phyloP scores from a whole-genome alignment of 1,284 basidiomycete genomes.

The Bondarzewia mesenterica region DNA sequence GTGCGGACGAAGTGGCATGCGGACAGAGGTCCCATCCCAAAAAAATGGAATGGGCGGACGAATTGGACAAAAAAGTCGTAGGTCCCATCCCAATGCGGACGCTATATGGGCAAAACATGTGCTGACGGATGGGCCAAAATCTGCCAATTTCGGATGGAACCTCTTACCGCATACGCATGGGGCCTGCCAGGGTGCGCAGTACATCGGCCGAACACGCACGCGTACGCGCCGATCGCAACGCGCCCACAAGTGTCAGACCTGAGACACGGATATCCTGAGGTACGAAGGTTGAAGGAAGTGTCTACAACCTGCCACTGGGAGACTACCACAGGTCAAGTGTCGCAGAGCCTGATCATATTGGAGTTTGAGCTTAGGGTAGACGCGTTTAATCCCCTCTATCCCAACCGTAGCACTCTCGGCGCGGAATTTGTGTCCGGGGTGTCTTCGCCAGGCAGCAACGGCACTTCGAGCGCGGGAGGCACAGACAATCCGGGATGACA shows the following conservation, averaged over 20 bases:
- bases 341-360: slow-evolving; percentile 47
- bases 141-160: too few relatives aligned
- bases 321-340: slow-evolving; percentile 2
- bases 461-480: too few relatives aligned
- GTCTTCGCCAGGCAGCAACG: neutral
- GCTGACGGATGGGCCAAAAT: too few relatives aligned
- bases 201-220: slow-evolving; percentile 44
- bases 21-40: too few relatives aligned
- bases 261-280: neutral
- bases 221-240: neutral
- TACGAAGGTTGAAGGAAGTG: neutral
- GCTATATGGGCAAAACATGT: too few relatives aligned
- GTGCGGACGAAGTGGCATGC: too few relatives aligned
- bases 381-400: slow-evolving; percentile 66
- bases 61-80: too few relatives aligned
- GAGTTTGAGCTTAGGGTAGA: slow-evolving; percentile 84
- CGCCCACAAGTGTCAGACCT: neutral
- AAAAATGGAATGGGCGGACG: too few relatives aligned
- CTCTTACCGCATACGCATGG: too few relatives aligned
- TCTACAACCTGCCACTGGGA: neutral
- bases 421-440: neutral
- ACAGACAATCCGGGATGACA: neutral
- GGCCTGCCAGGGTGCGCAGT: slow-evolving; percentile 85
- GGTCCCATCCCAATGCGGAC: too few relatives aligned
- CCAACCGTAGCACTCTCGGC: slow-evolving; percentile 15